These are phyloP conservation scores for Ensete glaucum DNA, from an alignment of 176 grass and related monocot genomes.

Conservation along the genomic window DNA sequence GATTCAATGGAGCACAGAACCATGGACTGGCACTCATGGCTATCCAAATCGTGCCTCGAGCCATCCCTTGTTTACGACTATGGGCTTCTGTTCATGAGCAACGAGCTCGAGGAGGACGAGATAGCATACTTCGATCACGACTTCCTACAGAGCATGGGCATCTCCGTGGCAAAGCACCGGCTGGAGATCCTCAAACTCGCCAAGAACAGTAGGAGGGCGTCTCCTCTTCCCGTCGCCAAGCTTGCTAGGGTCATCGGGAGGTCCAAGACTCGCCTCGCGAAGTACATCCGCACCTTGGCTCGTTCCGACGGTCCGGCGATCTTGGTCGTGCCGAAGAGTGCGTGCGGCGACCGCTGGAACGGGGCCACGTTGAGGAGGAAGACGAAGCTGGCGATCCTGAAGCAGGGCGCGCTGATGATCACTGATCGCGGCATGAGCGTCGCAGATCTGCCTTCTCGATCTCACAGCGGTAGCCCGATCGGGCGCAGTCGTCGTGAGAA, in stretches of 20 bases:
- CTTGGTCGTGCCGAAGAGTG: slow-evolving; percentile 18
- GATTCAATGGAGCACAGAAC: background rate
- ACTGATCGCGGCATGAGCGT: background rate
- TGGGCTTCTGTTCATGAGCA: slow-evolving; percentile 48
- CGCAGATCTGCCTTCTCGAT: background rate
- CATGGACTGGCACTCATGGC: slow-evolving; percentile 93
- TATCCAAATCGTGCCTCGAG: slow-evolving; percentile 43
- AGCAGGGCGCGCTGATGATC: slow-evolving; percentile 6
- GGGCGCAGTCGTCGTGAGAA: background rate
- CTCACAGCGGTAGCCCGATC: slow-evolving; percentile 4
- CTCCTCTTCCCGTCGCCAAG: slow-evolving; percentile 29
- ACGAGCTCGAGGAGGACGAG: slow-evolving; percentile 57
- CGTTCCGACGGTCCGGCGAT: slow-evolving; percentile 9
- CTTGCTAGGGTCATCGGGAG: slow-evolving; percentile 39
- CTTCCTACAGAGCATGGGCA: slow-evolving; percentile 70
- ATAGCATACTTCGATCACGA: slow-evolving; percentile 62
- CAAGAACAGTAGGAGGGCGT: slow-evolving; percentile 8
- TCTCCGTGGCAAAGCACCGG: slow-evolving; percentile 78
- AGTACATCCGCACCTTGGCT: slow-evolving; percentile 24
- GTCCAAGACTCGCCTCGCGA: slow-evolving; percentile 32
- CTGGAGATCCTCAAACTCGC: slow-evolving; percentile 77
- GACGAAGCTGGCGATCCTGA: background rate
- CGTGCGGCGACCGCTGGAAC: slow-evolving; percentile 11
- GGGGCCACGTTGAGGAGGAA: slow-evolving; percentile 18
- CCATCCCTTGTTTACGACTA: slow-evolving; percentile 43